Evolutionary conservation across 2,329 filamentous ascomycete genomes (phyloP), one percentile per base, ranked within the genome.

Genomic region (Fusarium torreyae): DNA sequence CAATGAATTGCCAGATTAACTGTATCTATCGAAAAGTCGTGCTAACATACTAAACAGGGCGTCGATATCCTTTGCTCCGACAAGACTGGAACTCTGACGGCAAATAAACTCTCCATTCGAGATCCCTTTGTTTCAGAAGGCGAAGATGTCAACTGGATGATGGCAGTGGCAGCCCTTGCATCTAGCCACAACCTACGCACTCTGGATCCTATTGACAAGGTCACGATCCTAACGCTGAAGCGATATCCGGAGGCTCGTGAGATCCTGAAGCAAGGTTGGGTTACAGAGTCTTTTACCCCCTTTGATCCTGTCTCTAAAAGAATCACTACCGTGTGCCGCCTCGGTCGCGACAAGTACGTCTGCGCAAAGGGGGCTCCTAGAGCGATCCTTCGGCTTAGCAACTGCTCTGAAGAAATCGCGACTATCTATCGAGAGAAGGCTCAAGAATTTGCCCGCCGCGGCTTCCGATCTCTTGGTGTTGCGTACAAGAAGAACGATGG

Each of bases 71-170:
- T 69, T 3, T 69, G 66, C 26, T 69, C 66, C 0, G 66, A 69
- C 26, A 69, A 69, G 17, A 69, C 66, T 0, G 66, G 66, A 7
- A 69, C 66, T 0, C 5, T 69, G 42, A 69, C 66, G 0, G 66
- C 66, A 0, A 69, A 69, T 1, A 69, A 69, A 0, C 51, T 69
- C 7, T 66, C 60, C 2, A 66, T 69, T 5, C 17, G 66, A 1
- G 66, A 69, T 3, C 66, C 62, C 4, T 62, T 69, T 22, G 66
- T 45, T n/a, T 18, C 60, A 7, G 66, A 69, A 28, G 66, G 66
- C 1, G 33, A 66, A 1, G 66, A 69, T 0, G 66, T 69, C 15
- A 66, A 69, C 6, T 69, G 66, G 66, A 69, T 69, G 66, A 69
- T 69, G 66, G 66, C 66, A 0, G 66, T 68, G 1, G 66, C 66